Conservation (phyloP, 1,284 basidiomycete genomes). For the Rhodotorula sp. region DNA sequence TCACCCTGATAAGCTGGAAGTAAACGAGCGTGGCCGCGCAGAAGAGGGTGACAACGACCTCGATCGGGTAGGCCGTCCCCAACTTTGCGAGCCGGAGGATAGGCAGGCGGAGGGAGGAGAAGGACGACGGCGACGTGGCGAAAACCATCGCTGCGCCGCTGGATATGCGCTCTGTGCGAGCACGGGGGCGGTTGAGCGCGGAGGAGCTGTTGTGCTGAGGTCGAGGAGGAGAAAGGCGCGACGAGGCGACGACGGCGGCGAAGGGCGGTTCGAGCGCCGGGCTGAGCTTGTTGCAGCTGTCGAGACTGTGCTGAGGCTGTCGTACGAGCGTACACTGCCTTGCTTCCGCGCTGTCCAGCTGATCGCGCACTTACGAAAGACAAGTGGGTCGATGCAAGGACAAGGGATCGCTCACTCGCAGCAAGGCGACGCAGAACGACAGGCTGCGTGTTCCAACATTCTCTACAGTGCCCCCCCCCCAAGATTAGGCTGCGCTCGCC, state of each 20-base stretch:
- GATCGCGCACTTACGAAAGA: background rate
- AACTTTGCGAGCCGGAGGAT: conserved; percentile 47
- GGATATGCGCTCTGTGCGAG: background rate
- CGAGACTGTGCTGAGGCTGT: background rate
- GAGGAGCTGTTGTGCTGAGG: background rate
- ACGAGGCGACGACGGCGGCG: background rate
- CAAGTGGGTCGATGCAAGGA: background rate
- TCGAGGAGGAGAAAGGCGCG: background rate
- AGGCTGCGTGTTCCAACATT: background rate
- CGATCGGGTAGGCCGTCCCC: conserved; percentile 57
- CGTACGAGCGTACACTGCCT: background rate
- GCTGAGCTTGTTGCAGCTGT: background rate
- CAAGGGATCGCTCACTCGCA: no score
- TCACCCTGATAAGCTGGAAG: conserved; percentile 79
- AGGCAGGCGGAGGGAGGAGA: conserved; percentile 32
- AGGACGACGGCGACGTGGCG: conserved; percentile 33
- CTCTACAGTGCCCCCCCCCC: background rate
- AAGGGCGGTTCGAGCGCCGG: background rate
- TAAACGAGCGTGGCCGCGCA: conserved; percentile 84
- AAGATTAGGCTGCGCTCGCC: background rate
- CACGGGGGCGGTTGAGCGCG: background rate
- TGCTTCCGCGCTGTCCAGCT: background rate
- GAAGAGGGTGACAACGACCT: conserved; percentile 83
- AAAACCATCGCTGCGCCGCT: conserved; percentile 27
- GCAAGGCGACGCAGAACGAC: background rate